Evolutionary conservation across 257 asterid genomes (phyloP).

Genomic region (Galeopsis tetrahit): DNA sequence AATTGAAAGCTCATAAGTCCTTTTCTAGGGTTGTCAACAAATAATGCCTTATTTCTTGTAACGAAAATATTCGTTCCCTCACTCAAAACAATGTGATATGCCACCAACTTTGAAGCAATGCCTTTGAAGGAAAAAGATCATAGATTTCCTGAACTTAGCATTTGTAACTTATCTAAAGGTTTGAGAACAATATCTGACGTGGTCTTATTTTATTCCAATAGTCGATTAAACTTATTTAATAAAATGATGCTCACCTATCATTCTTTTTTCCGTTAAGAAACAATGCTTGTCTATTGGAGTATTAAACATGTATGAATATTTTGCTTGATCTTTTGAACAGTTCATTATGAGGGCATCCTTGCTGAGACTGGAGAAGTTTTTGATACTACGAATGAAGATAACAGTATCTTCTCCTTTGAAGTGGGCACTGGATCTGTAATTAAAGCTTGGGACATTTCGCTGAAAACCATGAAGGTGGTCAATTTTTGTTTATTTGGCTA

Average conservation of each 20-base stretch:
- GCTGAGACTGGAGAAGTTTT: conserved; percentile 92
- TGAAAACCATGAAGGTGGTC: conserved; percentile 98
- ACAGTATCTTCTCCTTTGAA: conserved; percentile 86
- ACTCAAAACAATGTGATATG: not conserved
- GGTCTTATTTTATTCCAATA: not conserved
- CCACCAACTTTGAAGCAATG: not conserved
- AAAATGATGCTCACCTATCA: not conserved
- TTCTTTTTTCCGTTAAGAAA: not conserved
- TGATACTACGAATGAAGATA: conserved; percentile 94
- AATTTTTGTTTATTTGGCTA: conserved; percentile 20
- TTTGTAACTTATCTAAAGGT: not conserved
- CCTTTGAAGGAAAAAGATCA: not conserved
- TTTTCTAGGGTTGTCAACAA: not conserved
- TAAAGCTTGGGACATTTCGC: conserved; percentile 90
- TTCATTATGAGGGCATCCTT: conserved; percentile 91
- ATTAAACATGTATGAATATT: not conserved
- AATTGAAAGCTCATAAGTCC: not conserved
- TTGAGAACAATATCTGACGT: not conserved
- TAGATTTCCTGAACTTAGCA: not conserved
- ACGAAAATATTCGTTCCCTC: not conserved
- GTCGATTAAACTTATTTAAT: not conserved
- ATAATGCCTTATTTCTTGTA: not conserved
- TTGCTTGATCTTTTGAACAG: conserved; percentile 46
- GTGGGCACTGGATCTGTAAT: conserved; percentile 86
- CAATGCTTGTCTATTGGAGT: too few relatives aligned